Base-by-base conservation (phyloP, 306 rosid genomes). In the Pyrus bretschneideri region DNA sequence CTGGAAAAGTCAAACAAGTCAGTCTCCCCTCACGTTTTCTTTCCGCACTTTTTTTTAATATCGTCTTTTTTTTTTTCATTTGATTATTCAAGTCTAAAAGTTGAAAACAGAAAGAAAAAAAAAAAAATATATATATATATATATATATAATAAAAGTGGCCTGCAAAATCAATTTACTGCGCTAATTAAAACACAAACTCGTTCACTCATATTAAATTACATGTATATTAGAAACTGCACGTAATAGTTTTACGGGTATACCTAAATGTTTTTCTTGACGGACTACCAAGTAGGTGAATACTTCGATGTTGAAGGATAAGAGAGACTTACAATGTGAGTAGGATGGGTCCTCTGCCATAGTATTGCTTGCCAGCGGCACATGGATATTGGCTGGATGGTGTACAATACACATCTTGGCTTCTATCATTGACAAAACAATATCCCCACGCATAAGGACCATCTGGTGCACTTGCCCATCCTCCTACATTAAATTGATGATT, bases 391-490 rank as follows among this genome's bases (percentile, higher is more conserved):
- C 64, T 0, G 21, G 69, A 59, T 4, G 64, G 72, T 3, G 91
- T 18, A 42, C 86, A 81, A 42, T 85, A 83, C 3, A 0, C 58
- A 9, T 18, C 67, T 9, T 73, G 76, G n/a, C 76, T 75, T 2
- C 3, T 54, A 62, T 88, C 89, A 12, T 68, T 75, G 0, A 82
- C 3, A 59, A 72, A 89, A 82, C 93, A 91, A 72, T 91, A 91
- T 3, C 97, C 97, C 97, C 92, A 91, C 0, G 96, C 87, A 55
- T 89, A 87, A 3, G 93, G 93, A 0, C 93, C 91, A 72, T 89
- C 96, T 0, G 93, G 90, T 45, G 96, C 93, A 31, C 2, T 76
- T 44, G 79, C 0, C 92, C 96, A 90, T 22, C 96, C 96, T 3
- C 90, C 88, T 82, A 3, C 9, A 60, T 4, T 15, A 80, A 10